Evolutionary conservation across 106 monocot species (phyloP).

Genomic region (Hemerocallis citrina): DNA sequence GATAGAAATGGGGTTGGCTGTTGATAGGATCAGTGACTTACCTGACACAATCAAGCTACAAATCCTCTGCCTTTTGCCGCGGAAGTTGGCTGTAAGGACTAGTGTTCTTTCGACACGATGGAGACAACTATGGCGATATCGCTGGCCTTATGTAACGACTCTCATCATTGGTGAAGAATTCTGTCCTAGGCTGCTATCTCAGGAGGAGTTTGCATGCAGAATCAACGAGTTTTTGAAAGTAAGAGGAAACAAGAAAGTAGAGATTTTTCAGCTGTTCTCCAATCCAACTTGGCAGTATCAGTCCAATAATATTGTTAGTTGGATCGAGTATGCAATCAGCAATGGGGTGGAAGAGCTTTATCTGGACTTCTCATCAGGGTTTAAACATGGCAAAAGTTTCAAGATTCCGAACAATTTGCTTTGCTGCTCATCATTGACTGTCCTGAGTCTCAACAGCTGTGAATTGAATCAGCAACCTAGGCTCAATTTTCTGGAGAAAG

Average conservation of each 20-base stretch:
- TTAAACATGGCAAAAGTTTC: slow-evolving; percentile 3
- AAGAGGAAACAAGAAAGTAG: slow-evolving; percentile 16
- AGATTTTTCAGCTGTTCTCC: slow-evolving; percentile 24
- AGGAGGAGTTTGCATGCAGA: slow-evolving; percentile 15
- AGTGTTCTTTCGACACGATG: slow-evolving; percentile 20
- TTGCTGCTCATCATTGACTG: slow-evolving; percentile 14
- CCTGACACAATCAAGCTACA: slow-evolving; percentile 14
- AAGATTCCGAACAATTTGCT: slow-evolving; percentile 12
- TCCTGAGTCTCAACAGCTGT: slow-evolving; percentile 18
- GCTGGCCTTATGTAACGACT: slow-evolving; percentile 8
- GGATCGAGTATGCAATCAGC: slow-evolving; percentile 14
- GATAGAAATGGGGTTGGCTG: not conserved
- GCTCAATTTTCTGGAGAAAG: slow-evolving; percentile 3
- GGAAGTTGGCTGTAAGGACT: slow-evolving; percentile 27
- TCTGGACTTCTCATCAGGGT: slow-evolving; percentile 32
- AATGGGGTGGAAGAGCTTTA: slow-evolving; percentile 30
- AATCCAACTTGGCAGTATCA: slow-evolving; percentile 14
- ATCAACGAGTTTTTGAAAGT: slow-evolving; percentile 20
- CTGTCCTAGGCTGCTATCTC: not conserved
- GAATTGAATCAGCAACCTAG: not conserved
- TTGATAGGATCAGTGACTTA: slow-evolving; percentile 16
- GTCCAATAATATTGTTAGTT: slow-evolving; percentile 9
- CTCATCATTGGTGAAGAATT: slow-evolving; percentile 20
- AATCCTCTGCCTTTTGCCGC: slow-evolving; percentile 21
- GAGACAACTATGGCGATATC: slow-evolving; percentile 20